Conservation (phyloP, 345 rosid genomes). For the Mangifera indica region DNA sequence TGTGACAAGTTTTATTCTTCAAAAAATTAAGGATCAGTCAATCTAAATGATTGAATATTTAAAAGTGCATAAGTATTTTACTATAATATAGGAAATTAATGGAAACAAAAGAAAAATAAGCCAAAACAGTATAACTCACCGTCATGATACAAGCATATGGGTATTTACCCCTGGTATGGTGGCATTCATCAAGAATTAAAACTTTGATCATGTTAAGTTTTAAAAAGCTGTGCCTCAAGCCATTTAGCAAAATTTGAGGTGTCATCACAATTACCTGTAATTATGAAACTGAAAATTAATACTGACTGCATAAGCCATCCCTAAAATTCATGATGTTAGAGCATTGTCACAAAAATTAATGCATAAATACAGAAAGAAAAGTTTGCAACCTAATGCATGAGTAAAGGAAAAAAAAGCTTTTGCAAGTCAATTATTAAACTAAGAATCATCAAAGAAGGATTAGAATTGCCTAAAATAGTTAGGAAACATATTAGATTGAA, state of each 20-base stretch:
- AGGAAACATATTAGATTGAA: neutral
- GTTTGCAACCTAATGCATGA: neutral
- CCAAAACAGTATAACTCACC: conserved; percentile 42
- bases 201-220: conserved; percentile 60
- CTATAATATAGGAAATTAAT: neutral
- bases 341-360: neutral
- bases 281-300: conserved; percentile 12
- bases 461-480: neutral
- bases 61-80: neutral
- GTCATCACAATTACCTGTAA: conserved; percentile 94
- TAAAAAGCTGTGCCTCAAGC: conserved; percentile 68
- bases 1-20: neutral
- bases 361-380: neutral
- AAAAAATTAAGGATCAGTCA: conserved; percentile 4
- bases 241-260: conserved; percentile 69
- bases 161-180: conserved; percentile 68
- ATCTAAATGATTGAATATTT: neutral
- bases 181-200: conserved; percentile 90
- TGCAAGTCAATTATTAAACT: neutral
- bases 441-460: neutral
- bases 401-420: neutral
- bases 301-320: neutral
- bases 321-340: neutral
- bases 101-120: neutral
- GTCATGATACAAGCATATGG: conserved; percentile 80